Evolutionary conservation across 495 filamentous ascomycete genomes (phyloP).

Genomic region (Venustampulla echinocandica): DNA sequence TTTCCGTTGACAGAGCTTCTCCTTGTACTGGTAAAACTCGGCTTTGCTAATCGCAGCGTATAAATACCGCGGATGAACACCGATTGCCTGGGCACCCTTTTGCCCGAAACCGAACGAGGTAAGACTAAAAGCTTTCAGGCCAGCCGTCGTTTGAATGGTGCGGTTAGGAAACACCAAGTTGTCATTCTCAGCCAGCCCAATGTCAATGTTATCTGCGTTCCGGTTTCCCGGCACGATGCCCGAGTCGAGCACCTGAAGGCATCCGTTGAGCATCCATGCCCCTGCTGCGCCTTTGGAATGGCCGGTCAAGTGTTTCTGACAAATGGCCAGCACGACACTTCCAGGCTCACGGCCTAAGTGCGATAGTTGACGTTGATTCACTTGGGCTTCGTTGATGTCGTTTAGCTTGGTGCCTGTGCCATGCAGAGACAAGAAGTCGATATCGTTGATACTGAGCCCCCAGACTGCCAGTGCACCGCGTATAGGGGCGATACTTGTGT

Average conservation of each 20-base stretch:
- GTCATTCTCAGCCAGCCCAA: conserved; percentile 87
- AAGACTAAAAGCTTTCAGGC: conserved; percentile 91
- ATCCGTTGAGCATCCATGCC: conserved; percentile 99
- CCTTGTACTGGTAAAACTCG: conserved; percentile 69
- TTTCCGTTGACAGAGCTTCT: conserved; percentile 78
- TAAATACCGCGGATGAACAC: conserved; percentile 89
- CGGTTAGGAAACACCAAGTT: conserved; percentile 90
- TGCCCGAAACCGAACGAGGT: conserved; percentile 98
- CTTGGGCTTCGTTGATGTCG: conserved; percentile 97
- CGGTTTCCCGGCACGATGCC: conserved; percentile 93
- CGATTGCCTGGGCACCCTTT: conserved; percentile 93
- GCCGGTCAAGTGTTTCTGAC: conserved; percentile 97
- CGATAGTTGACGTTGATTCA: conserved; percentile 86
- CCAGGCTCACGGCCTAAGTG: conserved; percentile 91
- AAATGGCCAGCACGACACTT: conserved; percentile 86
- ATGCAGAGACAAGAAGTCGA: conserved; percentile 90
- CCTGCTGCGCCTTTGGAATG: conserved; percentile 98
- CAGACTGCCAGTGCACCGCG: conserved; percentile 89
- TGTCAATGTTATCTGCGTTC: conserved; percentile 93
- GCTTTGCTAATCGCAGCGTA: conserved; percentile 78
- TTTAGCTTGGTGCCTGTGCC: conserved; percentile 97
- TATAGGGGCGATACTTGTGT: conserved; percentile 82
- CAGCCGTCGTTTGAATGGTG: conserved; percentile 90
- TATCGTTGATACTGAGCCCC: conserved; percentile 95
- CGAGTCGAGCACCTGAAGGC: conserved; percentile 80